A percentile compares a stretch with the other conserved stretches of the same genome.
Conservation (phyloP, 306 rosid genomes). For the Vicia villosa region DNA sequence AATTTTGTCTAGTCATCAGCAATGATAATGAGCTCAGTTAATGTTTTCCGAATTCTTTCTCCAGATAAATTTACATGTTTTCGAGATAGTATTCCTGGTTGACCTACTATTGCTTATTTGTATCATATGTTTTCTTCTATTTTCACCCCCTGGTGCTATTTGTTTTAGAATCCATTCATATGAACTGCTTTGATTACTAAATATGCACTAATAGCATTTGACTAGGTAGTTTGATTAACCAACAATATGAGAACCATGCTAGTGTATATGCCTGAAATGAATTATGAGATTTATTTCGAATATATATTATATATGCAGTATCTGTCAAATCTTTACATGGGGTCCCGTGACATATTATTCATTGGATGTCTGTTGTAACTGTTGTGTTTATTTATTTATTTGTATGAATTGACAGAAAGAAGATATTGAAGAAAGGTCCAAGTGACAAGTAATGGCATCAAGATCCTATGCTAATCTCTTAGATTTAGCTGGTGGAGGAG, state of each 20-base stretch:
- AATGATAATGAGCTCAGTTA: constrained; percentile 17
- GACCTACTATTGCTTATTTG: not conserved
- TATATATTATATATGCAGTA: not conserved
- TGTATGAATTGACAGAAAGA: constrained; percentile 31
- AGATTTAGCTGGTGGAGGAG: constrained; percentile 63
- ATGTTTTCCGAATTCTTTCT: constrained; percentile 9
- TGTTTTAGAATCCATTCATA: constrained; percentile 9
- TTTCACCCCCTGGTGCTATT: not conserved
- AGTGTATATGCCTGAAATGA: constrained; percentile 13
- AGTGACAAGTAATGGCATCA: constrained; percentile 52
- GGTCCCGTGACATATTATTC: constrained; percentile 2
- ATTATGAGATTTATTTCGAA: not conserved
- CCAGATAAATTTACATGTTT: not conserved
- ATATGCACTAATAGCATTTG: constrained; percentile 6
- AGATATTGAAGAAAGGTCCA: constrained; percentile 31
- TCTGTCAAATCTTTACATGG: not conserved
- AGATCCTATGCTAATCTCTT: constrained; percentile 61
- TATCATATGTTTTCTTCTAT: not conserved
- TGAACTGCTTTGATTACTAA: not conserved
- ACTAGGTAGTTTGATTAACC: constrained; percentile 11
- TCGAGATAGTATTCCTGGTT: constrained; percentile 14
- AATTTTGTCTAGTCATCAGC: not conserved
- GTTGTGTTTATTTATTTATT: constrained; percentile 10
- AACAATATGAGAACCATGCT: not conserved
- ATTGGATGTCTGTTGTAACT: constrained; percentile 8